phyloP scores from a whole-genome alignment of 306 rosid genomes.

The Rubus parviflorus region DNA sequence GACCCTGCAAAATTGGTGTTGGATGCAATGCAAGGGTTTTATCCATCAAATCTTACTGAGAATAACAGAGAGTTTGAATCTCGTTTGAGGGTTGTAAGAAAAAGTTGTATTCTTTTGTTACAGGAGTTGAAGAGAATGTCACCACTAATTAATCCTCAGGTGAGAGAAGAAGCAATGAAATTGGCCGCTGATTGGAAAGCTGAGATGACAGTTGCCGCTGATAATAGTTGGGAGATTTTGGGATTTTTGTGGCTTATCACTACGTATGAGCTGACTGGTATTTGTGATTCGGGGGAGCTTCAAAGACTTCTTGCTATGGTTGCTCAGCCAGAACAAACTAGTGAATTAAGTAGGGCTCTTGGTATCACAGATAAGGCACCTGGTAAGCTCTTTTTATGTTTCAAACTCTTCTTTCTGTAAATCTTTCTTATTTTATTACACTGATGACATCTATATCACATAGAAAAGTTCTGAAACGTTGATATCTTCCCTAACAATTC shows the following conservation, averaged over 20 bases:
- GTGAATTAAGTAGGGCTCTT: conserved; percentile 32
- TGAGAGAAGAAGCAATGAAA: conserved; percentile 40
- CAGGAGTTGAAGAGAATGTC: conserved; percentile 37
- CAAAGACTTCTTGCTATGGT: conserved; percentile 22
- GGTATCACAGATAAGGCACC: conserved; percentile 29
- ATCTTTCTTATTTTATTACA: background rate
- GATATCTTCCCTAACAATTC: background rate
- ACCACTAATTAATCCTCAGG: conserved; percentile 33
- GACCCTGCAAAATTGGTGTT: conserved; percentile 48
- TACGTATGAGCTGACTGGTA: conserved; percentile 25
- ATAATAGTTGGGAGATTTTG: conserved; percentile 29
- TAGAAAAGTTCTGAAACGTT: background rate
- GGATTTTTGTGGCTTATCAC: conserved; percentile 46
- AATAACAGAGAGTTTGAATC: conserved; percentile 22
- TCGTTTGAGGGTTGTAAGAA: conserved; percentile 33
- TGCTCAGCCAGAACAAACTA: conserved; percentile 32
- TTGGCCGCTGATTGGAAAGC: conserved; percentile 48
- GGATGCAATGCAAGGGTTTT: conserved; percentile 47
- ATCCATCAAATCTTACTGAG: background rate
- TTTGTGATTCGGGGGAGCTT: conserved; percentile 31
- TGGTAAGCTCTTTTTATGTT: conserved; percentile 29
- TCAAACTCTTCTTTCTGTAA: background rate
- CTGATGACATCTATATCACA: background rate
- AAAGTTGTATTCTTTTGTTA: conserved; percentile 43
- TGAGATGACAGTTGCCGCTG: conserved; percentile 22